Conservation (phyloP, 345 rosid species). For the Raphanus sativus region DNA sequence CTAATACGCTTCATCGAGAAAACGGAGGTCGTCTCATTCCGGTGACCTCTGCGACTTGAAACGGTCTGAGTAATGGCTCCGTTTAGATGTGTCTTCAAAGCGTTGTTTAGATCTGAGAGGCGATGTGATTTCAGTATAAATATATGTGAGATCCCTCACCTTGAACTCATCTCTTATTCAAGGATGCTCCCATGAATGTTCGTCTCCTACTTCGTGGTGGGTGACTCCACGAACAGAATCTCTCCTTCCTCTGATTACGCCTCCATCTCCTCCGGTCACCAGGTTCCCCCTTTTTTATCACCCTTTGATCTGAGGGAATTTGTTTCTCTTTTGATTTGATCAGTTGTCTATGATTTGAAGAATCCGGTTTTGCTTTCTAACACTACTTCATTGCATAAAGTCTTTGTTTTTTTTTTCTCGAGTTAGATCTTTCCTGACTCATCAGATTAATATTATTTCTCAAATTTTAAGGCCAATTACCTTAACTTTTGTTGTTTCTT, state of each 20-base stretch:
- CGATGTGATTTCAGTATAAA: too few relatives aligned
- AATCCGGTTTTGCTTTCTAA: conserved; percentile 13
- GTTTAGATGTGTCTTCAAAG: too few relatives aligned
- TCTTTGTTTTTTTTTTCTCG: background rate
- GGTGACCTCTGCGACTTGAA: too few relatives aligned
- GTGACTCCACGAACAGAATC: conserved; percentile 62
- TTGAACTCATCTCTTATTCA: background rate
- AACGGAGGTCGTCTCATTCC: too few relatives aligned
- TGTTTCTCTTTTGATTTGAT: too few relatives aligned
- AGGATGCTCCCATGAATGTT: conserved; percentile 32
- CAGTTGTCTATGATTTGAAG: conserved; percentile 6
- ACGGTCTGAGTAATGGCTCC: too few relatives aligned
- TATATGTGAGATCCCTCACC: too few relatives aligned
- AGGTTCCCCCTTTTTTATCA: conserved; percentile 47
- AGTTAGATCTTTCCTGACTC: conserved; percentile 13
- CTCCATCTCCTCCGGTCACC: conserved; percentile 60
- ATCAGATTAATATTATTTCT: too few relatives aligned
- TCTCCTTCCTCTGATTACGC: conserved; percentile 59
- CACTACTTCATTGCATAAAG: conserved; percentile 10
- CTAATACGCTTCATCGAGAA: too few relatives aligned
- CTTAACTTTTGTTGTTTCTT: background rate
- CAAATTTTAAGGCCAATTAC: background rate
- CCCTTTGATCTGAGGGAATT: too few relatives aligned
- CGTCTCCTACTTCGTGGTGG: conserved; percentile 49
- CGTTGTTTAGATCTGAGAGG: too few relatives aligned